Conservation (phyloP, 75 land plant genomes). For the Larix kaempferi region DNA sequence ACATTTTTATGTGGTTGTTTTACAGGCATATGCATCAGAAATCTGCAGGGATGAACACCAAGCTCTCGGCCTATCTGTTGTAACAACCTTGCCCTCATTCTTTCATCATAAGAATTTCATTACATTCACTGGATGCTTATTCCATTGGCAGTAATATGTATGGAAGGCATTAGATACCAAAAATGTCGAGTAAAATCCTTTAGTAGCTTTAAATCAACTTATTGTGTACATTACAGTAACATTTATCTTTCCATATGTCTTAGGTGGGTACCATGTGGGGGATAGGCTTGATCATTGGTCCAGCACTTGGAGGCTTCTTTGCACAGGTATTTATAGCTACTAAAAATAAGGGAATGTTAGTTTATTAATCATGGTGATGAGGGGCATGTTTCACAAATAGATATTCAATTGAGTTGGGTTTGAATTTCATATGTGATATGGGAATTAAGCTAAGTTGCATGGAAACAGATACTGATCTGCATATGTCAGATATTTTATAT, state of each 20-base stretch:
- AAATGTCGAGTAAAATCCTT: not conserved
- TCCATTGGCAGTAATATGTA: not conserved
- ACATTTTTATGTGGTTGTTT: not conserved
- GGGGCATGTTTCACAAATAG: no score
- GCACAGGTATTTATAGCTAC: conserved; percentile 38
- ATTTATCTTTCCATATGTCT: not conserved
- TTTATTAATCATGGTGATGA: no score
- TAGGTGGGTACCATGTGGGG: conserved; percentile 63
- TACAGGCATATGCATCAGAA: conserved; percentile 62
- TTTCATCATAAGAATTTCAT: not conserved
- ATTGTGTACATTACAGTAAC: not conserved
- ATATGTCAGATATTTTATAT: no score
- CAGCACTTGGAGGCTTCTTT: conserved; percentile 66
- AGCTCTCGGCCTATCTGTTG: conserved; percentile 40
- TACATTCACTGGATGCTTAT: not conserved
- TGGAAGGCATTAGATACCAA: not conserved
- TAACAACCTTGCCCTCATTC: conserved; percentile 5
- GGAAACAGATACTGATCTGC: no score
- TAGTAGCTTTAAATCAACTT: not conserved
- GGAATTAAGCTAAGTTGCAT: no score
- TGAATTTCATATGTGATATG: no score
- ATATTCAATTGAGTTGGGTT: no score
- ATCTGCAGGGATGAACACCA: conserved; percentile 35
- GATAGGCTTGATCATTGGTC: conserved; percentile 68
- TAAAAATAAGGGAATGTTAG: no score